These are phyloP conservation scores for Yamadazyma jaroonii DNA, from an alignment of 1,139 yeast genomes.

Conservation along the genomic window DNA sequence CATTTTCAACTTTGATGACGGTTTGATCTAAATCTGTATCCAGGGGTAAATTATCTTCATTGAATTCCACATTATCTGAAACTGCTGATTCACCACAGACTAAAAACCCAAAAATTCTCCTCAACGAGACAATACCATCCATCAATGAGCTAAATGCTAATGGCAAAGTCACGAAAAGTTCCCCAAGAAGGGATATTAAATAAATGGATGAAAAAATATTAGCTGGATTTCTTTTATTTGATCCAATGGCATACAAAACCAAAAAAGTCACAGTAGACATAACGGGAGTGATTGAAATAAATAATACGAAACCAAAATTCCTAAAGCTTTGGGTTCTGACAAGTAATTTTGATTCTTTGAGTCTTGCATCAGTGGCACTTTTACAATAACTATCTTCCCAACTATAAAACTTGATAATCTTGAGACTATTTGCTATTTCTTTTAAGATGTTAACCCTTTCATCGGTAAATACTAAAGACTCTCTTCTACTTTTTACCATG, in stretches of 20 bases:
- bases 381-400: constrained; percentile 67
- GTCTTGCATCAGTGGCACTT: constrained; percentile 46
- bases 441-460: constrained; percentile 30
- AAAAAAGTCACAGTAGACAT: constrained; percentile 75
- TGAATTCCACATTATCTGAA: constrained; percentile 37
- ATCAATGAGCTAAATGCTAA: constrained; percentile 63
- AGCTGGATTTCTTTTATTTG: constrained; percentile 53
- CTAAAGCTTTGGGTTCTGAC: constrained; percentile 49
- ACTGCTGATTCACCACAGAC: constrained; percentile 26
- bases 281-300: constrained; percentile 17
- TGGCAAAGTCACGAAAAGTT: constrained; percentile 60
- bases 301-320: constrained; percentile 6
- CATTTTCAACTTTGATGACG: constrained; percentile 23
- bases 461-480: constrained; percentile 31
- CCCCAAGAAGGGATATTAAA: constrained; percentile 52
- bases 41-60: constrained; percentile 25
- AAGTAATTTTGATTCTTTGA: constrained; percentile 48
- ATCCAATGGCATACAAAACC: constrained; percentile 52
- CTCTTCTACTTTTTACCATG: constrained; percentile 24
- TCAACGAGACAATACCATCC: constrained; percentile 64
- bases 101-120: constrained; percentile 56
- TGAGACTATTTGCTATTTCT: constrained; percentile 35
- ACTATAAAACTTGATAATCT: constrained; percentile 43
- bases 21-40: constrained; percentile 6
- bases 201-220: constrained; percentile 78